Conservation (phyloP, 805 yeast genomes). For the Pichia scutulata region DNA sequence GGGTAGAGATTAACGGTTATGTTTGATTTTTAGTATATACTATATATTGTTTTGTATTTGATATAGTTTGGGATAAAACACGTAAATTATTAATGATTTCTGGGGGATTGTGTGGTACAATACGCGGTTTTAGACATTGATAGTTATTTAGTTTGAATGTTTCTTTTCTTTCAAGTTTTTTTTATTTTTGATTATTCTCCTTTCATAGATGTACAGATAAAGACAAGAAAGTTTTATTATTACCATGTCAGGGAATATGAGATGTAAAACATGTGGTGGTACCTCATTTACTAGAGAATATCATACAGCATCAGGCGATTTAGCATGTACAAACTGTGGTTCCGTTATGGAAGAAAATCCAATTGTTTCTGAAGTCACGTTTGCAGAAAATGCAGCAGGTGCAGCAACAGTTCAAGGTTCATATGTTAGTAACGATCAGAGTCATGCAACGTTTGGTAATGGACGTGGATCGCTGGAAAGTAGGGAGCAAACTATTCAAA, state of each 20-base stretch:
- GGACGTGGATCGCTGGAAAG: conserved; percentile 73
- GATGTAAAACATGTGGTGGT: conserved; percentile 40
- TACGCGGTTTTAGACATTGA: neutral
- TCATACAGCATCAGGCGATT: conserved; percentile 59
- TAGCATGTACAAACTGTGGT: conserved; percentile 81
- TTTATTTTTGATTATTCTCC: neutral
- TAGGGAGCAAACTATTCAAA: conserved; percentile 80
- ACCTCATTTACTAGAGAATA: conserved; percentile 46
- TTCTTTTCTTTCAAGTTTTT: neutral
- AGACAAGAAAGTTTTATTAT: neutral
- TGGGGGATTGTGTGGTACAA: too few relatives aligned
- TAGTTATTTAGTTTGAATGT: too few relatives aligned
- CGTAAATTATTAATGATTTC: too few relatives aligned
- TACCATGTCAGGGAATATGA: conserved; percentile 5
- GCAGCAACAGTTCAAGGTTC: conserved; percentile 96
- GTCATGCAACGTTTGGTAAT: conserved; percentile 63
- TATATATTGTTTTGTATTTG: neutral
- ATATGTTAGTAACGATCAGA: conserved; percentile 82
- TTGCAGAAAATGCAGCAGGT: conserved; percentile 86
- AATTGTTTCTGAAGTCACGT: conserved; percentile 90
- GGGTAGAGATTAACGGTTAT: conserved; percentile 6
- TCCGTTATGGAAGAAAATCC: conserved; percentile 85
- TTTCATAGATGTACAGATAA: neutral
- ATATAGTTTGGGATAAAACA: neutral
- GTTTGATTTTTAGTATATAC: neutral